Conservation (phyloP, 2,329 filamentous ascomycete genomes). For the Pyrenophora teres region DNA sequence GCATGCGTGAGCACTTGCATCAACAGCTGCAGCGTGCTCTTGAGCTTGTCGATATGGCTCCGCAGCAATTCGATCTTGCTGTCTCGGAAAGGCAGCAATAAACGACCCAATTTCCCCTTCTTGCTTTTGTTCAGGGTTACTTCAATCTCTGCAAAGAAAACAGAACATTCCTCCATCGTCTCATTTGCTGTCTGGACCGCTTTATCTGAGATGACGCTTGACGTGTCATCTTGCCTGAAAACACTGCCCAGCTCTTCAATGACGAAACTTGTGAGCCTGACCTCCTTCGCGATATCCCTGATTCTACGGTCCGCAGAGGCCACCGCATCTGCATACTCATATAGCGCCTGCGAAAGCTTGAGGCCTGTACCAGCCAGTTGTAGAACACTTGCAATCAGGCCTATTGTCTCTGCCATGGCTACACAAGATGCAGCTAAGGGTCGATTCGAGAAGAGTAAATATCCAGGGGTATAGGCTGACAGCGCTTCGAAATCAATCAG, state of each 20-base stretch:
- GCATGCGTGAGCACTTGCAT: conserved; percentile 37
- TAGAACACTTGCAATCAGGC: conserved; percentile 38
- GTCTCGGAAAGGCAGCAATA: conserved; percentile 40
- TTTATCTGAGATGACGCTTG: conserved; percentile 30
- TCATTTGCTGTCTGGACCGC: conserved; percentile 35
- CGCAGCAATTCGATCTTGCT: conserved; percentile 36
- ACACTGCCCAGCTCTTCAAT: conserved; percentile 36
- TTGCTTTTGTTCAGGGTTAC: conserved; percentile 32
- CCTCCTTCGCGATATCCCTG: conserved; percentile 37
- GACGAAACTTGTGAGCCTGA: conserved; percentile 33
- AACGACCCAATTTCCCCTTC: conserved; percentile 29
- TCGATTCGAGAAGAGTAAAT: no score
- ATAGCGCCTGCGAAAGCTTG: conserved; percentile 37
- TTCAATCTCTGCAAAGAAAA: conserved; percentile 34
- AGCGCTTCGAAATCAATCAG: background rate
- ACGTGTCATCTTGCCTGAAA: conserved; percentile 33
- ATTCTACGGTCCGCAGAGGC: conserved; percentile 35
- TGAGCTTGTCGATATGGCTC: conserved; percentile 38
- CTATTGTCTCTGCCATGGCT: conserved; percentile 32
- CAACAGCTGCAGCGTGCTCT: conserved; percentile 36
- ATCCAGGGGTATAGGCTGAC: background rate
- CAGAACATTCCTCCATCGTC: conserved; percentile 34
- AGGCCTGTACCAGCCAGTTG: conserved; percentile 38
- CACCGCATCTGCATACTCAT: conserved; percentile 40
- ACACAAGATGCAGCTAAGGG: background rate